A percentile compares a stretch with the other conserved stretches of the same genome.
Conservation (phyloP, 768 basidiomycete genomes). For the Podaxis pistillaris region DNA sequence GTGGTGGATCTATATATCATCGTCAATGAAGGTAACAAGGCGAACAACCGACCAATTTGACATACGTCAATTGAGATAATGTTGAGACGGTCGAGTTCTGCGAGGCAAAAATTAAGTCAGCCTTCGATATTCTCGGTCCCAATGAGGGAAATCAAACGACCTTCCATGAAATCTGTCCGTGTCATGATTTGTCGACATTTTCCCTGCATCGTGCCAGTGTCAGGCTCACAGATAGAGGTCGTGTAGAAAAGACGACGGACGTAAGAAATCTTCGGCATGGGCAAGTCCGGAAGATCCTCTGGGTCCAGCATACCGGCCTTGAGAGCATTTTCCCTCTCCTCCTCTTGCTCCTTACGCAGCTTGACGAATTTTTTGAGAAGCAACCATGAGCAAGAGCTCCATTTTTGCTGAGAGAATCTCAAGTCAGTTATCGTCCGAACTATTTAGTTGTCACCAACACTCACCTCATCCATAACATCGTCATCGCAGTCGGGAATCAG, state of each 20-base stretch:
- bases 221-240: not conserved
- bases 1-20: constrained; percentile 54
- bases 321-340: constrained; percentile 36
- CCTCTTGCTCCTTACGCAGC: constrained; percentile 48
- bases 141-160: constrained; percentile 33
- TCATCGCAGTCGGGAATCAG: constrained; percentile 82
- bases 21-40: constrained; percentile 10
- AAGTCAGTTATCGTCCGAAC: not conserved
- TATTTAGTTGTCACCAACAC: constrained; percentile 17
- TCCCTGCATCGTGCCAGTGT: constrained; percentile 37
- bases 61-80: constrained; percentile 79
- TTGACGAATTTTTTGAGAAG: constrained; percentile 73
- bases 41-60: constrained; percentile 8
- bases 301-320: constrained; percentile 32
- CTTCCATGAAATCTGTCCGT: constrained; percentile 77
- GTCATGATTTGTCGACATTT: constrained; percentile 82
- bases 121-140: not conserved
- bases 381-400: constrained; percentile 81
- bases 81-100: constrained; percentile 66
- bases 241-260: constrained; percentile 30
- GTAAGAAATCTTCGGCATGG: constrained; percentile 63
- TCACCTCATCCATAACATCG: constrained; percentile 87
- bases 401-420: constrained; percentile 57
- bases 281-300: constrained; percentile 39
- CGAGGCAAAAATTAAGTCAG: not conserved